phyloP scores from a whole-genome alignment of 2,329 filamentous ascomycete genomes.

The Cladosporium sp. region DNA sequence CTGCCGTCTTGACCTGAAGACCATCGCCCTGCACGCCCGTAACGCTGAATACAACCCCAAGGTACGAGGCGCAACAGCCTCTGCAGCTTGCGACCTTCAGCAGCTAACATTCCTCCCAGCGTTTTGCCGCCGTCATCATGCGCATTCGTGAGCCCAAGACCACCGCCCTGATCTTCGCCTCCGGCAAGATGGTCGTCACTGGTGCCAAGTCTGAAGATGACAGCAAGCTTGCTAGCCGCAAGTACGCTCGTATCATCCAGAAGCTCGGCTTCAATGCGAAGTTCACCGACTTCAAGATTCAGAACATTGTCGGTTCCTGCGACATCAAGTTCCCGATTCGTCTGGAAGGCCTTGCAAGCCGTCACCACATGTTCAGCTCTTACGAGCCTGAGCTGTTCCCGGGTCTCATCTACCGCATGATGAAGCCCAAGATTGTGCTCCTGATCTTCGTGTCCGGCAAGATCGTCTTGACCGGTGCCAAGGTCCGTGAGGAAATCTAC shows the following conservation, averaged over 20 bases:
- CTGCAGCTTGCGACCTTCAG: constrained; percentile 28
- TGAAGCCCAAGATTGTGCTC: constrained; percentile 98
- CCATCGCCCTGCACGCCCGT: constrained; percentile 93
- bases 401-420: constrained; percentile 99
- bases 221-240: constrained; percentile 91
- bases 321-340: constrained; percentile 99
- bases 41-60: constrained; percentile 99
- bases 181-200: constrained; percentile 98
- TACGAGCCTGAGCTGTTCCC: constrained; percentile 99
- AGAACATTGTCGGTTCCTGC: constrained; percentile 98
- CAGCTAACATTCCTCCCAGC: constrained; percentile 49
- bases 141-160: constrained; percentile 99
- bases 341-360: constrained; percentile 88
- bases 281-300: constrained; percentile 99
- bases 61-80: constrained; percentile 51
- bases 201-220: constrained; percentile 98
- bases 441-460: constrained; percentile 98
- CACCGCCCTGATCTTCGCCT: constrained; percentile 94
- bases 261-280: constrained; percentile 99
- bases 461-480: constrained; percentile 95
- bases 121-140: constrained; percentile 99
- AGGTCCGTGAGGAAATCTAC: constrained; percentile 97
- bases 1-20: constrained; percentile 96
- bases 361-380: constrained; percentile 98
- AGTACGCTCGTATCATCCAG: constrained; percentile 98